phyloP scores from a whole-genome alignment of 2,329 filamentous ascomycete genomes.

The Achaetomium macrosporum region DNA sequence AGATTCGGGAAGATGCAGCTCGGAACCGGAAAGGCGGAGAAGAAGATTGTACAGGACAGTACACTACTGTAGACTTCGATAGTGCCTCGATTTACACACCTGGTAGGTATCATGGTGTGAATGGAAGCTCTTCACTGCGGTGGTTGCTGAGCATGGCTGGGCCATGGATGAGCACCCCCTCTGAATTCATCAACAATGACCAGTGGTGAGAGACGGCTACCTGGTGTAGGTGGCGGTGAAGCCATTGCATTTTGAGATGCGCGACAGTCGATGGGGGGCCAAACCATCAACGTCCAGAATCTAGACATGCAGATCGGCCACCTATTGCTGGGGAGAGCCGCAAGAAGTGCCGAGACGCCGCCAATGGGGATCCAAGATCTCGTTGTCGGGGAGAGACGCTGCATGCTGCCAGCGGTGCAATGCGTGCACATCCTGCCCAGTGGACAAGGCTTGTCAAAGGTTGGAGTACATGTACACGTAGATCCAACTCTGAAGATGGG shows the following conservation, averaged over 20 bases:
- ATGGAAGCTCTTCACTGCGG: conserved; percentile 13
- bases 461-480: no score
- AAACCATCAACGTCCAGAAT: background rate
- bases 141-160: conserved; percentile 2
- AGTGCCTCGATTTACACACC: no score
- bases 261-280: conserved; percentile 11
- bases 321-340: conserved; percentile 3
- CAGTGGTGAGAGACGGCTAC: background rate
- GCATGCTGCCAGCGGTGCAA: conserved; percentile 13
- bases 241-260: background rate
- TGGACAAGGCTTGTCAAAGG: conserved; percentile 1
- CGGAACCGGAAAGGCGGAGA: background rate
- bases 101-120: conserved; percentile 13
- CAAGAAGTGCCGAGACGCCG: conserved; percentile 3
- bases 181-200: background rate
- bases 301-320: conserved; percentile 6
- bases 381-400: no score
- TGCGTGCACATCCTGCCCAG: background rate
- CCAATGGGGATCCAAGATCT: conserved; percentile 14
- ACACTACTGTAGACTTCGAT: no score
- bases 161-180: background rate
- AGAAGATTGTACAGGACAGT: no score
- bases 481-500: no score
- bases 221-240: conserved; percentile 17
- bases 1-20: background rate